A percentile compares a stretch with the other conserved stretches of the same genome.
Conservation (phyloP, 73 alveolate genomes). For the Tetrahymena elliotti region DNA sequence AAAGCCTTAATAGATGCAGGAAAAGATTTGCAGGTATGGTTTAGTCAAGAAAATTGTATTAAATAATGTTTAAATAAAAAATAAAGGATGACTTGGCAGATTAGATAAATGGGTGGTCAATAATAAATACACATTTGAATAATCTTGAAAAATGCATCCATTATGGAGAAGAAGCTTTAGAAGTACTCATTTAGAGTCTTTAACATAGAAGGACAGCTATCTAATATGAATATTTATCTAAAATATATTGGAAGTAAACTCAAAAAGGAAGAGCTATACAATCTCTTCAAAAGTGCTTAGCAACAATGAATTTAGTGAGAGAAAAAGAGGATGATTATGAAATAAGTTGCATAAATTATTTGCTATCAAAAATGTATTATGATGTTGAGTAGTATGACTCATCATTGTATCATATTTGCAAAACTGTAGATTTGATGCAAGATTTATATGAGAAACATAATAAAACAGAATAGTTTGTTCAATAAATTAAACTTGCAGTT, state of each 20-base stretch:
- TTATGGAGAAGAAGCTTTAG: background rate
- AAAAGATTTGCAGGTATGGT: background rate
- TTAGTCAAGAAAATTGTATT: background rate
- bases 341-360: background rate
- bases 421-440: background rate
- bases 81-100: background rate
- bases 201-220: background rate
- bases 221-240: background rate
- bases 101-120: background rate
- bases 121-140: background rate
- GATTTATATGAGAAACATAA: background rate
- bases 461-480: background rate
- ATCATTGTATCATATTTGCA: background rate
- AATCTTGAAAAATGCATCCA: background rate
- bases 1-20: background rate
- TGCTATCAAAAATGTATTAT: background rate
- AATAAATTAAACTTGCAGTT: background rate
- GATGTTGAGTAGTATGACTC: background rate
- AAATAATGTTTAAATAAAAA: background rate
- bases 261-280: background rate
- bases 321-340: background rate
- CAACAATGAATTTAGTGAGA: background rate
- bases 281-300: background rate
- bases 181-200: background rate
- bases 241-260: background rate